Evolutionary conservation across 2,329 filamentous ascomycete genomes (phyloP).

Genomic region (Scleromitrula shiraiana): DNA sequence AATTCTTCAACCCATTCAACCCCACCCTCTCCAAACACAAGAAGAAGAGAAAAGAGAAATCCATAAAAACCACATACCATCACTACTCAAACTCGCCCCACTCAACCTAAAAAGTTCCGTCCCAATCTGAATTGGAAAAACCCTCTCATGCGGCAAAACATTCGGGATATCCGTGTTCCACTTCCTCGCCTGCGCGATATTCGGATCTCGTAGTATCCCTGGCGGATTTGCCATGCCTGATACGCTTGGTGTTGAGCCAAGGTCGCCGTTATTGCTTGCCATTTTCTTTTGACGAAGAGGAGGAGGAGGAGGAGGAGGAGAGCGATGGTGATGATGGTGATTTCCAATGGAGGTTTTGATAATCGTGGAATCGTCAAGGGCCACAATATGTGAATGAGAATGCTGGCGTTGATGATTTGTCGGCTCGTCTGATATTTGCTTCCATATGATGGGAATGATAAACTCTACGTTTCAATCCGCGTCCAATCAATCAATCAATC

Average conservation of each 20-base stretch:
- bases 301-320: no score
- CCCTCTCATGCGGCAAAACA: constrained; percentile 32
- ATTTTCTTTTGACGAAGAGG: no score
- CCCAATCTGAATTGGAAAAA: constrained; percentile 65
- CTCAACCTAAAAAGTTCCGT: constrained; percentile 61
- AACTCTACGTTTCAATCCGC: no score
- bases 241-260: background rate
- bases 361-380: no score
- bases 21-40: background rate
- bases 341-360: no score
- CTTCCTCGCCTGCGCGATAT: constrained; percentile 11
- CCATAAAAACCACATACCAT: constrained; percentile 46
- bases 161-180: constrained; percentile 29
- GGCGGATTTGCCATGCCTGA: constrained; percentile 11
- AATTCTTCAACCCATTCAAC: background rate
- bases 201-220: constrained; percentile 17
- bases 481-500: no score
- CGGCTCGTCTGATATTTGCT: no score
- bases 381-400: no score
- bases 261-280: background rate
- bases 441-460: no score
- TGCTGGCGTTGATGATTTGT: no score
- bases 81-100: constrained; percentile 61
- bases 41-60: background rate
- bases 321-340: no score